phyloP scores from a whole-genome alignment of 441 rosid genomes.

The Erysimum cheiri region DNA sequence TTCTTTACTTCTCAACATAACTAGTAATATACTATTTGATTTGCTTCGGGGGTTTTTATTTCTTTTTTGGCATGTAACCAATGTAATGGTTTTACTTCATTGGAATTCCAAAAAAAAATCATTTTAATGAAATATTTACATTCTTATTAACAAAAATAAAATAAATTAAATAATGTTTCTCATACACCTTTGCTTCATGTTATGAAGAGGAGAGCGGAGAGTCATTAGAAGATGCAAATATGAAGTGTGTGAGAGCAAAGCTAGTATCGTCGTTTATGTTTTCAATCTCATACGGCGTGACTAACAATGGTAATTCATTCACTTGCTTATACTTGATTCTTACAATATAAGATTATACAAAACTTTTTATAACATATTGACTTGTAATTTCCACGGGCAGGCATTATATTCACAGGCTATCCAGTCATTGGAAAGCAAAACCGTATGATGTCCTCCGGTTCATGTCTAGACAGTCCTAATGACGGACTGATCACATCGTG shows the following conservation, averaged over 20 bases:
- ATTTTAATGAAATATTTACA: no score
- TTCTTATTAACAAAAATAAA: no score
- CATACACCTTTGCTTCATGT: neutral
- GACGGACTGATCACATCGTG: slow-evolving; percentile 62
- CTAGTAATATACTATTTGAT: no score
- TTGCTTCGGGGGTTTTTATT: no score
- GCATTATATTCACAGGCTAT: slow-evolving; percentile 52
- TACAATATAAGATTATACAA: neutral
- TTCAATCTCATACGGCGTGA: slow-evolving; percentile 32
- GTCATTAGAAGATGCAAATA: neutral
- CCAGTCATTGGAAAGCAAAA: slow-evolving; percentile 71
- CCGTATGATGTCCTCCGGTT: slow-evolving; percentile 73
- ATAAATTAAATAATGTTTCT: neutral
- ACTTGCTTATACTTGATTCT: neutral
- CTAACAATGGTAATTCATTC: slow-evolving; percentile 30
- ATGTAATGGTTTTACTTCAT: no score
- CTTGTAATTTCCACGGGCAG: neutral
- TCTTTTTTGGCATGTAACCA: no score
- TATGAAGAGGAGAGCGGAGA: slow-evolving; percentile 37
- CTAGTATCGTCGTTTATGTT: neutral
- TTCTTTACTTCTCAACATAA: neutral
- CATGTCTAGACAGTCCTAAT: slow-evolving; percentile 60
- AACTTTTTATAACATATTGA: neutral
- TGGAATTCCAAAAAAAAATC: no score
- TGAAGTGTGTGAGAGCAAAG: slow-evolving; percentile 17